Evolutionary conservation across 345 rosid genomes (phyloP).

Genomic region (Syzygium jambos): DNA sequence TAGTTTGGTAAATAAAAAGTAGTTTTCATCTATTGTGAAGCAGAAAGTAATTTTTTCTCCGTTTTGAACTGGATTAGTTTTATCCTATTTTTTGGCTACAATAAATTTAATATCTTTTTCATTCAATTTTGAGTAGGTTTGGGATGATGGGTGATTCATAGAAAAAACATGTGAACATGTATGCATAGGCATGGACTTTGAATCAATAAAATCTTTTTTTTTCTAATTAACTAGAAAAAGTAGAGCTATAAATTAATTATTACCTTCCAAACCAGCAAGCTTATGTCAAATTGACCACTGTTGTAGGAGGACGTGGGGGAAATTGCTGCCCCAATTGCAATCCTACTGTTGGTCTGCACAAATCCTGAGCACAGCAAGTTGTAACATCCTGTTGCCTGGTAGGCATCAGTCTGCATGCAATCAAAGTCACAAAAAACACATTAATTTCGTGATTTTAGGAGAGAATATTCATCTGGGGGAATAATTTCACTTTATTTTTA

Average conservation of each 20-base stretch:
- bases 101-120: background rate
- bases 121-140: background rate
- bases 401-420: conserved; percentile 64
- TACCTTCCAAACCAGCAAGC: conserved; percentile 97
- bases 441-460: background rate
- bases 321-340: conserved; percentile 96
- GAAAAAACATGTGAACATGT: background rate
- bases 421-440: no score
- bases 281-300: conserved; percentile 92
- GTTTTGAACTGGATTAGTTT: background rate
- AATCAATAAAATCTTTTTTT: background rate
- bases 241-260: background rate
- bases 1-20: background rate
- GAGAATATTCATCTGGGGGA: background rate
- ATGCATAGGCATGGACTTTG: background rate
- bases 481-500: background rate
- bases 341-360: conserved; percentile 72
- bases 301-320: conserved; percentile 78
- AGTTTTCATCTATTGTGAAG: background rate
- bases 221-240: background rate
- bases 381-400: conserved; percentile 96
- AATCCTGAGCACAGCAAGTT: conserved; percentile 94
- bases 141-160: background rate
- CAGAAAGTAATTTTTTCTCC: background rate
- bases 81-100: background rate